Percentiles rank a stretch among this genome's conserved stretches.
Conservation (phyloP, 257 asterid species). For the Apocynum venetum region DNA sequence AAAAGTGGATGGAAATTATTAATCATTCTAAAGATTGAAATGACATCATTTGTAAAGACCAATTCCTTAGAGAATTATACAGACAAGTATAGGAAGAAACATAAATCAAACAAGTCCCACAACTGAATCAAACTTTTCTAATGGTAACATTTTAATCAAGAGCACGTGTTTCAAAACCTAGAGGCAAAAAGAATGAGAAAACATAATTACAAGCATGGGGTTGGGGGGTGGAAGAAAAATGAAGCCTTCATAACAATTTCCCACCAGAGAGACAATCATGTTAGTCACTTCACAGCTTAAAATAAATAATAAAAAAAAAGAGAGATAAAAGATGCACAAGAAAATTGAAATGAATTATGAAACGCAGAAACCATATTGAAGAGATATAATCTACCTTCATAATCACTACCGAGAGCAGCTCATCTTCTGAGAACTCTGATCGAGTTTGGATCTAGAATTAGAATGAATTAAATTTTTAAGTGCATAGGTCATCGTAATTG, state of each 20-base stretch:
- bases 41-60: not conserved
- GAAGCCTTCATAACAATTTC: not conserved
- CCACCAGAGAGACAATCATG: too few relatives aligned
- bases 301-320: too few relatives aligned
- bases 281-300: too few relatives aligned
- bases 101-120: not conserved
- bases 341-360: not conserved
- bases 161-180: not conserved
- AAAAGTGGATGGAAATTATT: not conserved
- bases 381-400: constrained; percentile 63
- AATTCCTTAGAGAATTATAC: not conserved
- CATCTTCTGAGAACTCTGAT: constrained; percentile 94
- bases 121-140: not conserved
- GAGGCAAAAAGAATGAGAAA: not conserved
- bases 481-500: not conserved
- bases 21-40: not conserved
- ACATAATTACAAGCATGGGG: too few relatives aligned
- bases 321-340: not conserved
- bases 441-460: constrained; percentile 65
- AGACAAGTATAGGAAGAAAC: constrained; percentile 4
- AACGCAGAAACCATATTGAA: constrained; percentile 15
- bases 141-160: not conserved
- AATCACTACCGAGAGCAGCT: constrained; percentile 82
- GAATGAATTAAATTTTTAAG: constrained; percentile 10
- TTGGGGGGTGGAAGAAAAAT: not conserved